Evolutionary conservation across 2,329 filamentous ascomycete genomes (phyloP).

Genomic region (Arthrocladium fulminans): DNA sequence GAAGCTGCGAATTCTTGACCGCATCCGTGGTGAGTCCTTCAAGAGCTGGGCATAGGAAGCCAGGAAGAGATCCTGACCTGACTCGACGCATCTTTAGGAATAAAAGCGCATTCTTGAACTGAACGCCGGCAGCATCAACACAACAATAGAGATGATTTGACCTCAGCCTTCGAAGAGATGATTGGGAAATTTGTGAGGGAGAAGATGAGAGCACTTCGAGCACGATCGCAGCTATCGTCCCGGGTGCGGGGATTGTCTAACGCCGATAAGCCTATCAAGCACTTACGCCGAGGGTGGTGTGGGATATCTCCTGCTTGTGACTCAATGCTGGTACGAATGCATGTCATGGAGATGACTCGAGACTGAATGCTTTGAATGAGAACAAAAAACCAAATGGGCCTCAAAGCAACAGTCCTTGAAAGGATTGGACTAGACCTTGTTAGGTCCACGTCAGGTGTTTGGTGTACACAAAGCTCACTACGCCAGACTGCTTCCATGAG

Average conservation of each 20-base stretch:
- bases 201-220: not conserved
- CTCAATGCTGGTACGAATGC: no score
- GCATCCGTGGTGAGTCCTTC: not conserved
- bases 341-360: no score
- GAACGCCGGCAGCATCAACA: not conserved
- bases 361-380: no score
- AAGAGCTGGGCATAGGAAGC: conserved; percentile 13
- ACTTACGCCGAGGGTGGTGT: no score
- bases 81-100: conserved; percentile 1
- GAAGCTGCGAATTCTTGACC: conserved; percentile 6
- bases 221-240: not conserved
- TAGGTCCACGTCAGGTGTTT: not conserved
- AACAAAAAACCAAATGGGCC: no score
- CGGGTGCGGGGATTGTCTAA: not conserved
- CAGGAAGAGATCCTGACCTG: not conserved
- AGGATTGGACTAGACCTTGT: not conserved
- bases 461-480: not conserved
- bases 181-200: not conserved
- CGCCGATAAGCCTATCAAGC: conserved; percentile 1
- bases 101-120: not conserved
- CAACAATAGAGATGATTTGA: not conserved
- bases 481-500: not conserved
- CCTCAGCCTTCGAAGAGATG: not conserved
- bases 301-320: no score
- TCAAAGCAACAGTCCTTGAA: not conserved